Conservation (phyloP, 495 filamentous ascomycete genomes). For the Beverwykella pulmonaria region DNA sequence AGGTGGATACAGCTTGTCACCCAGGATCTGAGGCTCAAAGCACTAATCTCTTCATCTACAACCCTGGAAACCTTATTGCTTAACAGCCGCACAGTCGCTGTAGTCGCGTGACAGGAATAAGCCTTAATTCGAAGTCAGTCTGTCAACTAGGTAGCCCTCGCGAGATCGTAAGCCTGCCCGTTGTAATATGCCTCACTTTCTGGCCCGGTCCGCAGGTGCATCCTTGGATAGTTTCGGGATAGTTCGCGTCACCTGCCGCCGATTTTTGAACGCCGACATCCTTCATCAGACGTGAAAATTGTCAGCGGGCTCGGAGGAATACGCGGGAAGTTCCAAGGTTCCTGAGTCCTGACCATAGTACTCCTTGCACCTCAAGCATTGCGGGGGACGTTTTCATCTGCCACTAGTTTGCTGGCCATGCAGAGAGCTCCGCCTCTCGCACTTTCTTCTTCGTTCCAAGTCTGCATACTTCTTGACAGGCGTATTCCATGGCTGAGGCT, state of each 20-base stretch:
- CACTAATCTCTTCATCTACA: background rate
- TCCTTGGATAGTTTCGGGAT: background rate
- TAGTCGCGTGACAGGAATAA: background rate
- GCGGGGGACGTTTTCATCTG: background rate
- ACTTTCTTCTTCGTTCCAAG: background rate
- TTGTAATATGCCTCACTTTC: background rate
- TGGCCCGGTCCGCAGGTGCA: background rate
- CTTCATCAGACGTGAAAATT: background rate
- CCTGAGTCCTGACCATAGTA: background rate
- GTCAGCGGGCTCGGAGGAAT: background rate
- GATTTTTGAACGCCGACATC: background rate
- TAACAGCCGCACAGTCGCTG: background rate
- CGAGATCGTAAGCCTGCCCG: background rate
- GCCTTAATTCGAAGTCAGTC: background rate
- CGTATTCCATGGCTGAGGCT: background rate
- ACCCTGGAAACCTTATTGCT: background rate
- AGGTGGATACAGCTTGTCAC: background rate
- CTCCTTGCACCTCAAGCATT: background rate
- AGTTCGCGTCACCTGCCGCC: background rate
- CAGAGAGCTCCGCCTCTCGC: background rate
- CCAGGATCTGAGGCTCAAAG: background rate
- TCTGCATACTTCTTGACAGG: background rate
- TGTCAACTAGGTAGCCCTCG: background rate
- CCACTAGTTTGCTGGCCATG: background rate
- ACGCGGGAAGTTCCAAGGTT: background rate